Base-by-base conservation (phyloP, 2,329 filamentous ascomycete species). In the Canariomyces notabilis region DNA sequence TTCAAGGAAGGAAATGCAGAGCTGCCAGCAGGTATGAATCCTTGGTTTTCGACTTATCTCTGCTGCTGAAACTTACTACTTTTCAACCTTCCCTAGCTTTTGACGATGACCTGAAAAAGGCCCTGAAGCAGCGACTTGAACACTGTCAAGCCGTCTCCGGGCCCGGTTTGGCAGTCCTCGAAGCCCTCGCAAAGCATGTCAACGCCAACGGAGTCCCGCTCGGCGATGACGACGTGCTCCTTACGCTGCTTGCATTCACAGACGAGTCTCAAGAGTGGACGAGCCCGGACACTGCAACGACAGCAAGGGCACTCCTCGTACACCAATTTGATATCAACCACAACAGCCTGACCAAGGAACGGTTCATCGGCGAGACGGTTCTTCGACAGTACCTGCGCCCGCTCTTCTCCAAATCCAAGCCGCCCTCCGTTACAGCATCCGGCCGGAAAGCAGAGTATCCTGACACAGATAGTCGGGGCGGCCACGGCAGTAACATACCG, bases 301-400 rank as follows among this genome's bases (percentile, higher is more conserved):
- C 56, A 1, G 67, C 74, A 1, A 32, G 33, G 0, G 31, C 38
- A 2, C 50, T 75, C 1, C 51, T 76, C 4, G 35, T 57, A 1
- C 16, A 51, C 2, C 58, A 65, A 2, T 40, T 69, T 5, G 12
- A 45, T n/a, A 2, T 67, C 5, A 11, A n/a, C n/a, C n/a, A n/a
- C n/a, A n/a, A 48, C 9, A 16, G 9, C 36, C 14, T 8, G 47
- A 37, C 12, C 16, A 59, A 42, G 20, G 50, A n/a, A 19, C 50
- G 3, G 3, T 75, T 80, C 54, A 67, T 82, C 54, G 67, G 74
- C 15, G 68, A 73, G n/a, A 66, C 73, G 32, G 69, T 89, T 46
- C 74, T 90, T 4, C 70, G 75, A 51, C 66, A 68, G 57, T 82
- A 82, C 58, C 72, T 90, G 41, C 82, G 81, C 31, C 82, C 82